Conservation (phyloP, 2,329 filamentous ascomycete genomes). For the Aspergillus quadricinctus region DNA sequence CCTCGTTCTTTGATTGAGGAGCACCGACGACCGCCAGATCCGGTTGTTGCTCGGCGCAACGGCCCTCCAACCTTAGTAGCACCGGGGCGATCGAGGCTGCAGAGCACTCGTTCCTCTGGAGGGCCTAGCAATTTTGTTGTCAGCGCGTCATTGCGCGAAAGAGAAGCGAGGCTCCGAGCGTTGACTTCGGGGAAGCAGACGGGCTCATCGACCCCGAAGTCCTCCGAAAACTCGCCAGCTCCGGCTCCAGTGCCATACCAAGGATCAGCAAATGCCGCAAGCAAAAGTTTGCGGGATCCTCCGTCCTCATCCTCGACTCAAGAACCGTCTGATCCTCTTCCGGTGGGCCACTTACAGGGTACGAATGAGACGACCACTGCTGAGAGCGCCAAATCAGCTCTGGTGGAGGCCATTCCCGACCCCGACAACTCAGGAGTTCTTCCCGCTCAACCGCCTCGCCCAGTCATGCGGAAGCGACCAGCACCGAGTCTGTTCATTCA, state of each 20-base stretch:
- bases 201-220: constrained; percentile 3
- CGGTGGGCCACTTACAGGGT: background rate
- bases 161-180: constrained; percentile 28
- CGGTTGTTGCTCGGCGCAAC: constrained; percentile 11
- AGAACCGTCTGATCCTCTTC: background rate
- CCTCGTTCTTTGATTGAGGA: constrained; percentile 41
- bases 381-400: constrained; percentile 1
- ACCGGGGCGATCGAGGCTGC: constrained; percentile 14
- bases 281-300: background rate
- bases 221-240: background rate
- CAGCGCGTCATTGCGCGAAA: constrained; percentile 19
- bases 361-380: background rate
- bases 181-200: constrained; percentile 25
- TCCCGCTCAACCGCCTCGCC: constrained; percentile 15
- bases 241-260: background rate
- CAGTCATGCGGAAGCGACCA: constrained; percentile 26
- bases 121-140: constrained; percentile 1
- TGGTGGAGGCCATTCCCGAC: constrained; percentile 3
- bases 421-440: constrained; percentile 6
- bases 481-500: constrained; percentile 29
- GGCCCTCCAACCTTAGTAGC: constrained; percentile 11
- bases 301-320: constrained; percentile 2
- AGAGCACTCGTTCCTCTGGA: background rate
- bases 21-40: constrained; percentile 28
- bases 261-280: background rate